Conservation (phyloP, 2,329 filamentous ascomycete genomes). For the Talaromyces funiculosus region DNA sequence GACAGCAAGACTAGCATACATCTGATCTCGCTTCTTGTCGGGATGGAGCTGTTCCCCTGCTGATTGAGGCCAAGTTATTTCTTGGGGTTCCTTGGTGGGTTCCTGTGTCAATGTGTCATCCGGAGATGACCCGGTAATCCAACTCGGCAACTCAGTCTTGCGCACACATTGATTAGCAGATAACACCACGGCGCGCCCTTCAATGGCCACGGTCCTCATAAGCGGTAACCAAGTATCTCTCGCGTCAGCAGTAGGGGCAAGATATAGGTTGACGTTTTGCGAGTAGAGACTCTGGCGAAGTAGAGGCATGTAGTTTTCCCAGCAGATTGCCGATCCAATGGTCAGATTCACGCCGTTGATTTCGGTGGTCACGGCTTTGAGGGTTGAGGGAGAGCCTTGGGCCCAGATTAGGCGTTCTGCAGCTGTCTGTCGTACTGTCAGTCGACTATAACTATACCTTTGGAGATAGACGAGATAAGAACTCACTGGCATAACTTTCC, state of each 20-base stretch:
- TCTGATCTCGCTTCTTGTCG: slow-evolving; percentile 17
- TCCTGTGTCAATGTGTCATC: neutral
- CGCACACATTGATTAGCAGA: slow-evolving; percentile 77
- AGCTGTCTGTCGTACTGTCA: slow-evolving; percentile 52
- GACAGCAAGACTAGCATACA: slow-evolving; percentile 6
- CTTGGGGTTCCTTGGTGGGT: slow-evolving; percentile 35
- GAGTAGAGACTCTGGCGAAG: slow-evolving; percentile 76
- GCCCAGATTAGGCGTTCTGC: slow-evolving; percentile 83
- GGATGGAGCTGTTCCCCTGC: slow-evolving; percentile 15
- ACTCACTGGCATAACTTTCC: slow-evolving; percentile 83
- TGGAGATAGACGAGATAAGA: neutral
- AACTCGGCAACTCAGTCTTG: slow-evolving; percentile 51
- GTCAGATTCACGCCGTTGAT: slow-evolving; percentile 76
- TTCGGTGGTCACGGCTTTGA: slow-evolving; percentile 70
- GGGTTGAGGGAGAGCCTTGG: slow-evolving; percentile 71
- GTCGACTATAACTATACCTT: neutral
- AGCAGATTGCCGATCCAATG: slow-evolving; percentile 83
- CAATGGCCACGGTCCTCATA: slow-evolving; percentile 75
- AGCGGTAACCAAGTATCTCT: slow-evolving; percentile 75
- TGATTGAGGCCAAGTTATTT: slow-evolving; percentile 41
- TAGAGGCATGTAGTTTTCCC: slow-evolving; percentile 95
- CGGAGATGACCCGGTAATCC: slow-evolving; percentile 41
- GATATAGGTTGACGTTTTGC: slow-evolving; percentile 87
- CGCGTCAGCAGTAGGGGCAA: slow-evolving; percentile 82
- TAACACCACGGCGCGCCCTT: slow-evolving; percentile 80